Percentiles rank a stretch among this genome's conserved stretches.
These are phyloP conservation scores for Suhomyces ambrosiae DNA, from an alignment of 1,139 yeast genomes.

Conservation along the genomic window DNA sequence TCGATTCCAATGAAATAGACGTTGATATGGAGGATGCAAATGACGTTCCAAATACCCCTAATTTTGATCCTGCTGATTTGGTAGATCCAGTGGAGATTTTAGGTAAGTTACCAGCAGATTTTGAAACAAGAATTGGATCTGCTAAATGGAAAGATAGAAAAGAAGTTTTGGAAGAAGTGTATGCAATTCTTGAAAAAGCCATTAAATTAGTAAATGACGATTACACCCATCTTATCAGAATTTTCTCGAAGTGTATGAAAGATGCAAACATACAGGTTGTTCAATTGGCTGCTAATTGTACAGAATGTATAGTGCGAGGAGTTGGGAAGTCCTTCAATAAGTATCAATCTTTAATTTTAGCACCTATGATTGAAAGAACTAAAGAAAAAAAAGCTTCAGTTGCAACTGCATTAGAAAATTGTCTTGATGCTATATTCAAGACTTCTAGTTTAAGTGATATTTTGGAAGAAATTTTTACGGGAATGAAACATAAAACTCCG, in stretches of 20 bases:
- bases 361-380: slow-evolving; percentile 74
- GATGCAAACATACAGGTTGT: slow-evolving; percentile 94
- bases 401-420: slow-evolving; percentile 63
- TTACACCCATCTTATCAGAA: slow-evolving; percentile 59
- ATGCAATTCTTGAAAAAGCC: slow-evolving; percentile 55
- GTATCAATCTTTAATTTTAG: slow-evolving; percentile 57
- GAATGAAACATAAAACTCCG: slow-evolving; percentile 79
- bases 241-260: slow-evolving; percentile 72
- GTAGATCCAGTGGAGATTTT: slow-evolving; percentile 59
- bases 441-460: slow-evolving; percentile 57
- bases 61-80: slow-evolving; percentile 40
- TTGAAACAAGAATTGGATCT: slow-evolving; percentile 56
- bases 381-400: slow-evolving; percentile 87
- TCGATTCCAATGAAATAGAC: slow-evolving; percentile 28
- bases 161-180: slow-evolving; percentile 75
- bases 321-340: slow-evolving; percentile 56
- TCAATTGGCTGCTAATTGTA: slow-evolving; percentile 72
- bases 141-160: slow-evolving; percentile 91
- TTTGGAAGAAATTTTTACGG: slow-evolving; percentile 59
- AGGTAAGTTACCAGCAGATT: slow-evolving; percentile 64
- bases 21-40: slow-evolving; percentile 44
- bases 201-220: slow-evolving; percentile 49
- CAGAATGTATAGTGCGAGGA: slow-evolving; percentile 67
- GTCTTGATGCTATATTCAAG: slow-evolving; percentile 65
- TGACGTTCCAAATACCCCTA: slow-evolving; percentile 18